phyloP scores from a whole-genome alignment of 108 stramenopile species.

The Pseudonitzschia multiseries region DNA sequence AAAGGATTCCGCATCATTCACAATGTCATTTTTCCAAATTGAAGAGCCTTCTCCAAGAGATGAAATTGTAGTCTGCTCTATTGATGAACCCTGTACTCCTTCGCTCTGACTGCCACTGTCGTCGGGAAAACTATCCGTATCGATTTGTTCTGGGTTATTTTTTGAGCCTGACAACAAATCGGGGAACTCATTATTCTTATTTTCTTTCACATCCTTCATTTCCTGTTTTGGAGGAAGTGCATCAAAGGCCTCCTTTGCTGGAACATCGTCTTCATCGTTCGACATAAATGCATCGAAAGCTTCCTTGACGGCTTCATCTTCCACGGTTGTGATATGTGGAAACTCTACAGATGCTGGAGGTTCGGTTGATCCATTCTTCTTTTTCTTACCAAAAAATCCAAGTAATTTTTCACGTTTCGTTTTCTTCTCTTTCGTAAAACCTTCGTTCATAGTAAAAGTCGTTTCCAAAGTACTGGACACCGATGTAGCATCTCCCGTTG shows the following conservation, averaged over 20 bases:
- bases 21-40: background rate
- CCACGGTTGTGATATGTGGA: conserved; percentile 8
- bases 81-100: background rate
- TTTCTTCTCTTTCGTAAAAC: background rate
- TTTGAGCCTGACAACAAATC: conserved; percentile 10
- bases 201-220: background rate
- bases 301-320: conserved; percentile 26
- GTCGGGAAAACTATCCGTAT: background rate
- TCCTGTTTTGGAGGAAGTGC: conserved; percentile 8
- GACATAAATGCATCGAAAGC: conserved; percentile 23
- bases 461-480: conserved; percentile 5
- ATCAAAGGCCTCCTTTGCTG: conserved; percentile 9
- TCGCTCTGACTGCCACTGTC: background rate
- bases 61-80: conserved; percentile 8
- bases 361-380: background rate
- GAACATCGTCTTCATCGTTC: conserved; percentile 1
- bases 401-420: background rate
- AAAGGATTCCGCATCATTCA: conserved; percentile 8
- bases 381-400: conserved; percentile 1
- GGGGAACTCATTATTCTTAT: background rate
- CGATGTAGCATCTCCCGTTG: background rate
- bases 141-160: background rate
- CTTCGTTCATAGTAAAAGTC: background rate
- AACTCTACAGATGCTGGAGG: conserved; percentile 19
- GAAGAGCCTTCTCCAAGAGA: conserved; percentile 1